Base-by-base conservation (phyloP, 495 filamentous ascomycete species). In the Penicillium fimorum region DNA sequence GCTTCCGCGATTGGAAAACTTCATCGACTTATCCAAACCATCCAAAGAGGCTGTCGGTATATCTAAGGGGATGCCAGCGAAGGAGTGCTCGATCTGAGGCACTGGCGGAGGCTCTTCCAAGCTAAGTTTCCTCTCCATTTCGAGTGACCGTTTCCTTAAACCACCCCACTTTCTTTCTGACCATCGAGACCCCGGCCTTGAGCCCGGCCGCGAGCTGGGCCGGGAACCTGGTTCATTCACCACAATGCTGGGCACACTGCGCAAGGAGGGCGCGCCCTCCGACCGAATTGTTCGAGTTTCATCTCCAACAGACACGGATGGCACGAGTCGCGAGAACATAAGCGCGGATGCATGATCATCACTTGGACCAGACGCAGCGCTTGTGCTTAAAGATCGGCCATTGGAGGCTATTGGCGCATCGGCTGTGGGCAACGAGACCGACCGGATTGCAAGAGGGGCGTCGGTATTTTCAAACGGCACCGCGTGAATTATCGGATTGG, bases 1-100 rank as follows among this genome's bases (percentile, higher is more conserved):
- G 57, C 79, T 82, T 20, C 79, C 79, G 29, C 83, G 73, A 48
- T 79, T 82, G 9, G 83, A 85, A 55, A 87, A 87, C 27, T 77
- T 76, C 59, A 87, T 67, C 20, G 79, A 68, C 47, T 76, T 77
- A 8, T 74, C 76, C 41, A 87, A 59, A 47, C 76, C 81, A 32
- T 81, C 80, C 32, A 86, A 72, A 27, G 68, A 70, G 1, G 73
- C 73, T 17, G 73, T 81, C 4, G 84, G 83, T 58, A 86, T 86
- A 49, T 80, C 74, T 43, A 84, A 69, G 29, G 76, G 67, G n/a
- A 86, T 79, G 7, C 78, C 75, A 56, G 75, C 71, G 60, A 86
- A 86, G 0, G 72, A 64, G 7, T 67, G 55, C 41, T 78, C 71
- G 27, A 73, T 69, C 30, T 50, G 65, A 32, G 69, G 69, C 38